Percentiles rank a stretch among this genome's conserved stretches.
phyloP scores from a whole-genome alignment of 2,329 filamentous ascomycete species.

The Hawksworthiomyces lignivorus region DNA sequence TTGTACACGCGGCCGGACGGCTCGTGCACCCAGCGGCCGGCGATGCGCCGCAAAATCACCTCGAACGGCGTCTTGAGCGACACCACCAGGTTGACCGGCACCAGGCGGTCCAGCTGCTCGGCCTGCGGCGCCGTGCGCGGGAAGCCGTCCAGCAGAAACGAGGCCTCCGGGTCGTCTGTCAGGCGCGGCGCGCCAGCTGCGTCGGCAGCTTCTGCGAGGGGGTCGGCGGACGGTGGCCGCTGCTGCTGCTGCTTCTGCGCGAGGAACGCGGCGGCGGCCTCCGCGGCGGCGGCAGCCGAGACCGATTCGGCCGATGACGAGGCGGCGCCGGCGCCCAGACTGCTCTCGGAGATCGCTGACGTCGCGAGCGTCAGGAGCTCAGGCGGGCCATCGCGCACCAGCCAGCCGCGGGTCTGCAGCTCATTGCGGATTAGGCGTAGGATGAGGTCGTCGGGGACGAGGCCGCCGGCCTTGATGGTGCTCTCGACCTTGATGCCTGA shows the following conservation, averaged over 20 bases:
- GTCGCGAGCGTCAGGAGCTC: constrained; percentile 45
- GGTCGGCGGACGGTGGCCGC: constrained; percentile 22
- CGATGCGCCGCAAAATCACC: constrained; percentile 83
- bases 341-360: constrained; percentile 20
- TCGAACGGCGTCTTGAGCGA: constrained; percentile 77
- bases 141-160: constrained; percentile 94
- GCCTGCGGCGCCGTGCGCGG: constrained; percentile 83
- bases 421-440: constrained; percentile 88
- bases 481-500: constrained; percentile 83
- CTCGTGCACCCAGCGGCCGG: constrained; percentile 88
- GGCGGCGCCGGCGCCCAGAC: constrained; percentile 20
- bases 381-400: constrained; percentile 41
- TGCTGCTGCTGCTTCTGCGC: no score
- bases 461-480: constrained; percentile 76
- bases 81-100: constrained; percentile 93
- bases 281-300: constrained; percentile 6
- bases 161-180: constrained; percentile 69
- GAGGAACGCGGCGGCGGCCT: constrained; percentile 33
- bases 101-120: constrained; percentile 63
- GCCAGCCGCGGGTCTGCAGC: constrained; percentile 78
- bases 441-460: constrained; percentile 91
- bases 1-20: constrained; percentile 92
- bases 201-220: no score
- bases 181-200: no score
- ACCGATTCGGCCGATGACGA: background rate